Percentiles rank a stretch among this genome's conserved stretches.
Conservation (phyloP, 2,329 filamentous ascomycete species). For the Xylaria digitata region DNA sequence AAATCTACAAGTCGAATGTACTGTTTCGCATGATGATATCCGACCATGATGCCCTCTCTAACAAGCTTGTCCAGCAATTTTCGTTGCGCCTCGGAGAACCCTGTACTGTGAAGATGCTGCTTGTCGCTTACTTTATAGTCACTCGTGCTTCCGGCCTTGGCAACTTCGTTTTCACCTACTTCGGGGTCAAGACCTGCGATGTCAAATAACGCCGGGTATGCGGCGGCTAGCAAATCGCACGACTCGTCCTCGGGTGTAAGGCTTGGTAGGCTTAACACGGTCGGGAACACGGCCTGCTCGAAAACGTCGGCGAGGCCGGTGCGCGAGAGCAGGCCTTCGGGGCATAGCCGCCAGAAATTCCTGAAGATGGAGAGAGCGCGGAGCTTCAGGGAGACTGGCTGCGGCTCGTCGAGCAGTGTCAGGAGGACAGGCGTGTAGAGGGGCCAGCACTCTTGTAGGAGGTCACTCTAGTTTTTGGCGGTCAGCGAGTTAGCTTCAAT, state of each 20-base stretch:
- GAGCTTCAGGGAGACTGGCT: conserved; percentile 60
- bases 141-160: background rate
- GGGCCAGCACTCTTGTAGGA: conserved; percentile 71
- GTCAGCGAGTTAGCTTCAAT: background rate
- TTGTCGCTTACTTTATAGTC: background rate
- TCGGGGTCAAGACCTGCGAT: conserved; percentile 58
- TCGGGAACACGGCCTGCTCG: conserved; percentile 75
- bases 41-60: conserved; percentile 66
- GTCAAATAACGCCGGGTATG: conserved; percentile 74
- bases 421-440: conserved; percentile 77
- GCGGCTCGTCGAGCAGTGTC: conserved; percentile 73
- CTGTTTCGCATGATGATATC: conserved; percentile 68
- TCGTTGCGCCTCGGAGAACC: conserved; percentile 44
- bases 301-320: conserved; percentile 77
- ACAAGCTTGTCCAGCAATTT: conserved; percentile 65
- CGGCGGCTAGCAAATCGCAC: conserved; percentile 68
- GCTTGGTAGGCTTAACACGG: conserved; percentile 79
- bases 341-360: conserved; percentile 66
- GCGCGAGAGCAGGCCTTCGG: conserved; percentile 63
- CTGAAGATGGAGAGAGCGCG: conserved; percentile 67
- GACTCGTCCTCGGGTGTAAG: conserved; percentile 81
- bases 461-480: conserved; percentile 33
- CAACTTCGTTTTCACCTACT: background rate
- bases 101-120: conserved; percentile 6
- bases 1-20: conserved; percentile 67